Conservation (phyloP, 495 filamentous ascomycete genomes). For the Margaritispora aquatica region DNA sequence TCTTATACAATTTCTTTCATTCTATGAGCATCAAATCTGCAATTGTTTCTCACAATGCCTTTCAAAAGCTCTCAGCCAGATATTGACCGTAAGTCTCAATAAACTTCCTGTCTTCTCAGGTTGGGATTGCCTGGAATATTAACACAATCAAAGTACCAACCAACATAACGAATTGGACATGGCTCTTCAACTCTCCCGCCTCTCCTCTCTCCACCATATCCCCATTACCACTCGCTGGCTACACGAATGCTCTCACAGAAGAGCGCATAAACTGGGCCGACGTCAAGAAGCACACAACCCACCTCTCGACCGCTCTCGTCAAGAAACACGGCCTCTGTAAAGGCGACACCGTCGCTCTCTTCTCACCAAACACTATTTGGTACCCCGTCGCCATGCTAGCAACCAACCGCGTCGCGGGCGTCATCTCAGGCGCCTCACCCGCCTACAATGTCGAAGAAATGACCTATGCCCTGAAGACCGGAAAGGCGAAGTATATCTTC, state of each 20-base stretch:
- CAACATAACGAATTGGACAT: slow-evolving; percentile 50
- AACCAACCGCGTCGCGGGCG: slow-evolving; percentile 71
- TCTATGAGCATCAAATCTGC: neutral
- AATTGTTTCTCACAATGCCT: slow-evolving; percentile 13
- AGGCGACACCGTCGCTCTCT: slow-evolving; percentile 67
- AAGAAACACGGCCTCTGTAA: slow-evolving; percentile 71
- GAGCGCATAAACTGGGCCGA: slow-evolving; percentile 31
- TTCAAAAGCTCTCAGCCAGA: slow-evolving; percentile 19
- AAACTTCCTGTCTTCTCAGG: neutral
- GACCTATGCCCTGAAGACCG: slow-evolving; percentile 67
- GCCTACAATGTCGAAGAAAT: slow-evolving; percentile 71
- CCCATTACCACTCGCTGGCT: slow-evolving; percentile 38
- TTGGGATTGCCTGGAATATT: neutral
- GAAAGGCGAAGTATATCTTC: slow-evolving; percentile 56
- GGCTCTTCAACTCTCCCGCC: slow-evolving; percentile 49
- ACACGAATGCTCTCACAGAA: slow-evolving; percentile 47
- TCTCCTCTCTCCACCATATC: slow-evolving; percentile 34
- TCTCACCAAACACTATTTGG: slow-evolving; percentile 69
- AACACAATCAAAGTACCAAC: slow-evolving; percentile 39
- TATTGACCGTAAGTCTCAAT: slow-evolving; percentile 10
- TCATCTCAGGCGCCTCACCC: slow-evolving; percentile 76
- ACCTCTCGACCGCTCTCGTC: slow-evolving; percentile 50
- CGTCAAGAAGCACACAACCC: slow-evolving; percentile 43
- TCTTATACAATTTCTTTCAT: neutral
- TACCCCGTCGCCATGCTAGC: slow-evolving; percentile 67